Evolutionary conservation across 306 rosid genomes (phyloP).

Genomic region (Begonia peltatifolia): DNA sequence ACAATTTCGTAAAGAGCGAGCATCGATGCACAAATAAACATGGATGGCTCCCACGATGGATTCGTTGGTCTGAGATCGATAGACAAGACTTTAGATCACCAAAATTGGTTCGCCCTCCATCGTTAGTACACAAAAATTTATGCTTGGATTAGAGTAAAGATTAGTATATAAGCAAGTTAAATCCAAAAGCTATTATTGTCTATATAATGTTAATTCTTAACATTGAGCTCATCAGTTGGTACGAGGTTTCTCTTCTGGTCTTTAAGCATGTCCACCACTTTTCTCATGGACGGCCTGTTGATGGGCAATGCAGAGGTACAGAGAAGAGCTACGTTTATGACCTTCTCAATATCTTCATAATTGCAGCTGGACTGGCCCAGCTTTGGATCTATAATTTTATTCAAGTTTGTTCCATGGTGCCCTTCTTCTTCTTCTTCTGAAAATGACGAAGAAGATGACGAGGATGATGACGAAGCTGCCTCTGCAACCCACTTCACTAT

Average conservation of each 20-base stretch:
- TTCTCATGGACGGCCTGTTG: constrained; percentile 72
- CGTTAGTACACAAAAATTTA: no score
- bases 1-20: no score
- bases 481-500: constrained; percentile 67
- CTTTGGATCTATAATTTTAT: constrained; percentile 39
- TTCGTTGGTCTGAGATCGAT: no score
- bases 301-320: constrained; percentile 56
- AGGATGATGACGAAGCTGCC: constrained; percentile 10
- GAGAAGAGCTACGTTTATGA: constrained; percentile 52
- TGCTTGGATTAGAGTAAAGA: no score
- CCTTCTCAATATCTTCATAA: constrained; percentile 39
- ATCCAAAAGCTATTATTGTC: no score
- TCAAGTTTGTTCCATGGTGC: background rate
- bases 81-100: no score
- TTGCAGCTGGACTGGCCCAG: constrained; percentile 26
- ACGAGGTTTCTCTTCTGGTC: constrained; percentile 20
- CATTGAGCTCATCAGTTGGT: constrained; percentile 9
- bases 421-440: constrained; percentile 5
- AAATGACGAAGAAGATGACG: background rate
- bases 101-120: no score
- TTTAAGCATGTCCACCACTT: constrained; percentile 54
- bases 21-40: no score
- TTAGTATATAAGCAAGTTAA: no score
- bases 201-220: background rate
- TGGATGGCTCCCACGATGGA: no score